Base-by-base conservation (phyloP, 2,329 filamentous ascomycete genomes). In the Penicillium thymicola region DNA sequence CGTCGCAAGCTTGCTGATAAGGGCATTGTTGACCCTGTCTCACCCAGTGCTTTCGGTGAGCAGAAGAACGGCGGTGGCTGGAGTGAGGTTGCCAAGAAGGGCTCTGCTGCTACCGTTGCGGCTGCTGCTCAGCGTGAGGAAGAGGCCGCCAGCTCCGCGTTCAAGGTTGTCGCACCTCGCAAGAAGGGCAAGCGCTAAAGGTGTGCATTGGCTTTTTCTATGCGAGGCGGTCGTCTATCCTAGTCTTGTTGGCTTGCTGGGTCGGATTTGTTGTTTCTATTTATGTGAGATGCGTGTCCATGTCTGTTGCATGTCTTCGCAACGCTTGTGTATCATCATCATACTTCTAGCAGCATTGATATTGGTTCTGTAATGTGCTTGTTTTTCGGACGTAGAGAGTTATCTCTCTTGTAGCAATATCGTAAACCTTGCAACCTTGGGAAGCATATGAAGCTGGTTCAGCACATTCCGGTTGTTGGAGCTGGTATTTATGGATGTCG, bases 61-160 rank as follows among this genome's bases (percentile, higher is more conserved):
- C 74, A 78, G 62, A 79, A 76, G 63, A 79, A 76, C 27, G 78
- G 81, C 27, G 87, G 89, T 54, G 93, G 93, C 21, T 99, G 94
- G 94, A 96, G 83, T 66, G 94, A 97, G 77, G 94, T 99, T 51
- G 94, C 94, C 1, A 97, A 97, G 86, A 97, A 97, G 81, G 89
- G 89, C 25, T 79, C 77, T 48, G 69, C 67, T 34, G 62, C 59
- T 18, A 58, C 55, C 10, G 46, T 59, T 51, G 55, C 55, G n/a
- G 37, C 60, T 47, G 77, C 79, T 54, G 71, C 72, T 47, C 80
- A 79, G 59, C 81, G 82, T 32, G 73, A 79, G 46, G 73, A 77
- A 65, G 71, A 72, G 71, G 73, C 70, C 59, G 76, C 73, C 59
- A 77, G 72, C 59, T 75, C 87, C 10, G 85, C 84, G 48, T 97